phyloP scores from a whole-genome alignment of 371 early-diverging fungal species.

The Syncephalastrum monosporum region DNA sequence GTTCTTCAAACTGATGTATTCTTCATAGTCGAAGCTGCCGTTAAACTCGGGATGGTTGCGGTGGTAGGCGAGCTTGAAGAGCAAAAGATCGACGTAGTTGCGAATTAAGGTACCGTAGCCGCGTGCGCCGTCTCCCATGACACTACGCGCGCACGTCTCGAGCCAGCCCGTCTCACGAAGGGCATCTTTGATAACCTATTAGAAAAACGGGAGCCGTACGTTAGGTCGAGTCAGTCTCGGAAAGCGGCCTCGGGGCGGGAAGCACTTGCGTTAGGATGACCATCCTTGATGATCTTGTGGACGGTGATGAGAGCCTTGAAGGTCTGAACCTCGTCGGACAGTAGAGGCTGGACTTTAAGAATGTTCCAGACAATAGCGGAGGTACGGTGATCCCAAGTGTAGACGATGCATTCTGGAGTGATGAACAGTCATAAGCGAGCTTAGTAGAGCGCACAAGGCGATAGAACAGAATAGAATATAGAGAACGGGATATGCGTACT shows the following conservation, averaged over 20 bases:
- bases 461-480: not conserved
- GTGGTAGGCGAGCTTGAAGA: slow-evolving; percentile 92
- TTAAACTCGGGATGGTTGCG: slow-evolving; percentile 90
- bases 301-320: slow-evolving; percentile 94
- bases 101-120: slow-evolving; percentile 91
- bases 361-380: slow-evolving; percentile 86
- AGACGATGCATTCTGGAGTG: slow-evolving; percentile 77
- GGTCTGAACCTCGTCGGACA: slow-evolving; percentile 89
- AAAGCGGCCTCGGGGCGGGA: not conserved
- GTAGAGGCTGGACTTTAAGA: slow-evolving; percentile 82
- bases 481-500: slow-evolving; percentile 48
- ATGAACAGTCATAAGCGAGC: not conserved
- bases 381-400: slow-evolving; percentile 93
- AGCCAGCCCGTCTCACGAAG: slow-evolving; percentile 67
- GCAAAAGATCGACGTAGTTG: slow-evolving; percentile 86
- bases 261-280: slow-evolving; percentile 74
- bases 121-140: slow-evolving; percentile 58
- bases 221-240: not conserved
- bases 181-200: slow-evolving; percentile 74
- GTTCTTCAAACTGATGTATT: slow-evolving; percentile 90
- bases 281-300: slow-evolving; percentile 95
- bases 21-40: slow-evolving; percentile 95
- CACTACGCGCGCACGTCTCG: slow-evolving; percentile 67
- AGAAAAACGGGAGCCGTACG: not conserved
- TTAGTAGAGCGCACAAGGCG: not conserved